A percentile compares a stretch with the other conserved stretches of the same genome.
These are phyloP conservation scores for Tylopilus vinaceipallidus DNA, from an alignment of 768 basidiomycete species.

Conservation along the genomic window DNA sequence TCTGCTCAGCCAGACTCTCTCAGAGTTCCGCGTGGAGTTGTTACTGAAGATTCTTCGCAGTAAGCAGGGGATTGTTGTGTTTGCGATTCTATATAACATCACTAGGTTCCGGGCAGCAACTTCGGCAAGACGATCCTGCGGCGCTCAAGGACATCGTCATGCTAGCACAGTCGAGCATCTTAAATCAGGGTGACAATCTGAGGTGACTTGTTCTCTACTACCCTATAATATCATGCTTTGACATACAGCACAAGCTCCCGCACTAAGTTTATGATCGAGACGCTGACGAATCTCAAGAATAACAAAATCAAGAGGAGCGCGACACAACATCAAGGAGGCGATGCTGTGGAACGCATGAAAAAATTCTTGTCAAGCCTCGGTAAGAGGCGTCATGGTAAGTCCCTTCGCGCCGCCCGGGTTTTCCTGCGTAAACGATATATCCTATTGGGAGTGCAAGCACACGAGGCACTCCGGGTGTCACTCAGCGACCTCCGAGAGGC, in stretches of 20 bases:
- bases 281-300: slow-evolving; percentile 87
- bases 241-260: slow-evolving; percentile 60
- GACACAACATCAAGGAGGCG: slow-evolving; percentile 66
- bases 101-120: slow-evolving; percentile 86
- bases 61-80: too few relatives aligned
- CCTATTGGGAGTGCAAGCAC: slow-evolving; percentile 59
- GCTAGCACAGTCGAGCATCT: slow-evolving; percentile 72
- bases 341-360: slow-evolving; percentile 83
- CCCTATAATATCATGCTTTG: neutral
- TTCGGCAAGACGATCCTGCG: slow-evolving; percentile 88
- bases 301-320: slow-evolving; percentile 73
- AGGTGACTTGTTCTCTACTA: slow-evolving; percentile 40
- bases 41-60: slow-evolving; percentile 82
- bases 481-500: slow-evolving; percentile 83
- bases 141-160: slow-evolving; percentile 90
- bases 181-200: slow-evolving; percentile 45
- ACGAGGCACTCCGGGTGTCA: slow-evolving; percentile 85
- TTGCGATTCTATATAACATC: too few relatives aligned
- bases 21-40: slow-evolving; percentile 83
- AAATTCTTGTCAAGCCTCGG: slow-evolving; percentile 75
- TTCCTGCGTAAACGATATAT: neutral
- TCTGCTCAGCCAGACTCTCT: slow-evolving; percentile 61
- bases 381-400: slow-evolving; percentile 71
- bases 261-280: slow-evolving; percentile 94
- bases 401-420: neutral